A percentile compares a stretch with the other conserved stretches of the same genome.
phyloP scores from a whole-genome alignment of 192 early-diverging fungal species.

The Coemansia interrupta region DNA sequence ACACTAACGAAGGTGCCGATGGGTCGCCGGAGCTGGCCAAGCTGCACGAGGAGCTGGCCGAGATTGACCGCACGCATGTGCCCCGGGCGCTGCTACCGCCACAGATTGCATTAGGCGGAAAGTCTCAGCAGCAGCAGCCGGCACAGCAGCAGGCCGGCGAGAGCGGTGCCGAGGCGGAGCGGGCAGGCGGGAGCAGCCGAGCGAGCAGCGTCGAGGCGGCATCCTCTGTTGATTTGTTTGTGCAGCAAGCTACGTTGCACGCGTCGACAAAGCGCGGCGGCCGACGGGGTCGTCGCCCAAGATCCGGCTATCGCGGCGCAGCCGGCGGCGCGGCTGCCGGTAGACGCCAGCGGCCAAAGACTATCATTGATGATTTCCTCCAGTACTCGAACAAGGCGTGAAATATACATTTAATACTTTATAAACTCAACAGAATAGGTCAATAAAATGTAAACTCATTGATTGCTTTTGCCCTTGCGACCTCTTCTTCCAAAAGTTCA shows the following conservation, averaged over 20 bases:
- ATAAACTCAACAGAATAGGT: too few species aligned
- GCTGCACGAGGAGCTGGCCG: conserved; percentile 22
- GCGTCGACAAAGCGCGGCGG: conserved; percentile 8
- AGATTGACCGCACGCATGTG: conserved; percentile 17
- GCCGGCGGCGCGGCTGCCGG: too few species aligned
- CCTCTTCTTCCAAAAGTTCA: too few species aligned
- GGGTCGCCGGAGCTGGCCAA: neutral
- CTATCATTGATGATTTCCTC: too few species aligned
- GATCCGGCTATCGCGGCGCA: too few species aligned
- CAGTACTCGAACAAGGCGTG: too few species aligned
- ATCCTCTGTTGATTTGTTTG: conserved; percentile 22
- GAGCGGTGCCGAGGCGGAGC: too few species aligned
- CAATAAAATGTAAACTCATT: too few species aligned
- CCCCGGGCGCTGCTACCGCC: conserved; percentile 36
- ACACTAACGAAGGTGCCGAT: neutral
- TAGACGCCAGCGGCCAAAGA: too few species aligned
- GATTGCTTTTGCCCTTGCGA: too few species aligned
- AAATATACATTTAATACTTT: too few species aligned
- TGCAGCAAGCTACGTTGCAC: conserved; percentile 6
- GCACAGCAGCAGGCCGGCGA: neutral
- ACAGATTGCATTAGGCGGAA: conserved; percentile 6
- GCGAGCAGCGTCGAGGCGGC: conserved; percentile 32
- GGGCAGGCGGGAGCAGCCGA: conserved; percentile 20
- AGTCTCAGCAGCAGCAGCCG: neutral
- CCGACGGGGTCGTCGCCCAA: conserved; percentile 19